A percentile compares a stretch with the other conserved stretches of the same genome.
Evolutionary conservation across 2,329 filamentous ascomycete species (phyloP).

Genomic region (Ascochyta clinopodiicola): DNA sequence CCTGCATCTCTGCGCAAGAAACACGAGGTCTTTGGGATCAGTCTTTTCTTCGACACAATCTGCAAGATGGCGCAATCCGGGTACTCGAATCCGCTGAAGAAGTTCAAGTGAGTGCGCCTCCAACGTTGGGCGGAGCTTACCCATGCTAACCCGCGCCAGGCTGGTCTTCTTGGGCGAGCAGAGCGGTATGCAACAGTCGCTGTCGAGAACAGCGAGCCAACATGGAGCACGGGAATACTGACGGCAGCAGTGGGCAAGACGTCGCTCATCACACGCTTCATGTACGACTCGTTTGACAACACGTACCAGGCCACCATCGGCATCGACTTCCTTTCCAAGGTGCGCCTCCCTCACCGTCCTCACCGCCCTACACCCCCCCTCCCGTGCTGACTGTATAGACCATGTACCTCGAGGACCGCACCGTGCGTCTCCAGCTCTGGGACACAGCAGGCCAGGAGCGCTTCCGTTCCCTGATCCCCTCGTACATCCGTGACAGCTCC

Average conservation of each 20-base stretch:
- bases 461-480: constrained; percentile 95
- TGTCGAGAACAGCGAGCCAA: too few species aligned
- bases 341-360: constrained; percentile 45
- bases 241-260: constrained; percentile 85
- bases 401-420: constrained; percentile 99
- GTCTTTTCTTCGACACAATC: background rate
- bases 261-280: constrained; percentile 97
- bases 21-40: constrained; percentile 4
- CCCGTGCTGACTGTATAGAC: constrained; percentile 63
- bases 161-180: constrained; percentile 98
- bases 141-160: constrained; percentile 57
- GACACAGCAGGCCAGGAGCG: constrained; percentile 97
- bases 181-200: constrained; percentile 73
- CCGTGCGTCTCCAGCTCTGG: constrained; percentile 96
- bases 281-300: constrained; percentile 99
- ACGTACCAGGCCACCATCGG: constrained; percentile 99
- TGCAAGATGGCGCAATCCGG: constrained; percentile 77
- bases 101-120: constrained; percentile 80
- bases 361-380: constrained; percentile 3
- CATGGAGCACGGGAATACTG: background rate
- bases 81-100: constrained; percentile 99
- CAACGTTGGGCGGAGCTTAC: constrained; percentile 19
- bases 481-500: constrained; percentile 96
- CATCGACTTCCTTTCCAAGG: constrained; percentile 99
- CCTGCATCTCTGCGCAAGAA: constrained; percentile 11